Evolutionary conservation across 2,329 filamentous ascomycete genomes (phyloP).

Genomic region (Ascocoryne sarcoides): DNA sequence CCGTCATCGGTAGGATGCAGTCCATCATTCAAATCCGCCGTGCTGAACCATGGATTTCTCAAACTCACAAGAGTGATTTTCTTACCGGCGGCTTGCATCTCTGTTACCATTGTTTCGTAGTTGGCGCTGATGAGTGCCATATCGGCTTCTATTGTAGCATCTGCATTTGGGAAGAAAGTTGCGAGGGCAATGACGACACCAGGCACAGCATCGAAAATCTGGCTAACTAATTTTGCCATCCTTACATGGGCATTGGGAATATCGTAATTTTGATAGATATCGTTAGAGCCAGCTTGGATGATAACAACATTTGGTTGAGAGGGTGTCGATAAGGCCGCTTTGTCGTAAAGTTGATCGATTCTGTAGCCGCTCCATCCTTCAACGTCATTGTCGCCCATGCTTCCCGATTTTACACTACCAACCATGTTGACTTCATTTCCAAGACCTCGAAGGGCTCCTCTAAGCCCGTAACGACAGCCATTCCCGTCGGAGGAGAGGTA

Average conservation of each 20-base stretch:
- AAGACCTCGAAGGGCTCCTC: slow-evolving; percentile 3
- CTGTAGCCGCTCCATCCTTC: slow-evolving; percentile 7
- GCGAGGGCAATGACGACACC: slow-evolving; percentile 2
- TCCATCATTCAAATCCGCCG: not conserved
- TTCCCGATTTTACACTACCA: slow-evolving; percentile 4
- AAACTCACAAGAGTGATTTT: slow-evolving; percentile 1
- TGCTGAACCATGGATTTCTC: not conserved
- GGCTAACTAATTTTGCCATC: not conserved
- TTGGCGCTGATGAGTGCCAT: not conserved
- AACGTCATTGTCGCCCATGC: slow-evolving; percentile 9
- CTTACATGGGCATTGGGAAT: slow-evolving; percentile 1
- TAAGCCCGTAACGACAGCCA: slow-evolving; percentile 7
- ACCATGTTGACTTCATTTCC: slow-evolving; percentile 10
- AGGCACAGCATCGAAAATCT: slow-evolving; percentile 2
- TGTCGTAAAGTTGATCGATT: slow-evolving; percentile 3
- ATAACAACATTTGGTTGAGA: slow-evolving; percentile 7
- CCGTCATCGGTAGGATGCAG: slow-evolving; percentile 2
- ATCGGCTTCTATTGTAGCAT: not conserved
- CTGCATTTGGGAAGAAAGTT: slow-evolving; percentile 2
- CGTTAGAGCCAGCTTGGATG: slow-evolving; percentile 8
- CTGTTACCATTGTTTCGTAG: not conserved
- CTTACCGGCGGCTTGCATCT: not conserved
- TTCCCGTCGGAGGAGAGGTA: slow-evolving; percentile 5
- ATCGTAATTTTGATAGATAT: slow-evolving; percentile 3
- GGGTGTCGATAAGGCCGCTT: slow-evolving; percentile 1